Evolutionary conservation across 2,329 filamentous ascomycete species (phyloP).

Genomic region (Colletotrichum scovillei): DNA sequence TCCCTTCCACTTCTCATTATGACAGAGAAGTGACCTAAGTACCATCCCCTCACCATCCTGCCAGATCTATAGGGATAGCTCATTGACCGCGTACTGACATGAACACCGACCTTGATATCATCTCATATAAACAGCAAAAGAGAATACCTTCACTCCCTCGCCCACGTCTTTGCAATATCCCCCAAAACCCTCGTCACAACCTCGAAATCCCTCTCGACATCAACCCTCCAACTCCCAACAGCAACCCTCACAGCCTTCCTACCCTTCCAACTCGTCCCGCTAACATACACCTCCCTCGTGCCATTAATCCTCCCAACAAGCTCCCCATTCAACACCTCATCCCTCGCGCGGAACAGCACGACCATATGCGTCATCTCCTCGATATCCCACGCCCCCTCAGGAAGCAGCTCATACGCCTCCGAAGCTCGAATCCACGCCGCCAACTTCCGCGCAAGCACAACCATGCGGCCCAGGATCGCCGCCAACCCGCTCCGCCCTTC

Average conservation of each 20-base stretch:
- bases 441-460: conserved; percentile 75
- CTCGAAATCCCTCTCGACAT: conserved; percentile 73
- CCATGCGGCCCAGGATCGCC: conserved; percentile 78
- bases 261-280: conserved; percentile 82
- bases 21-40: no score
- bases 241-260: conserved; percentile 83
- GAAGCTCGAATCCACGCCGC: conserved; percentile 72
- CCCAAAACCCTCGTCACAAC: conserved; percentile 74
- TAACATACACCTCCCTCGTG: conserved; percentile 82
- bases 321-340: conserved; percentile 70
- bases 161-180: conserved; percentile 51
- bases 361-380: conserved; percentile 71
- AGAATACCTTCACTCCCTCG: background rate
- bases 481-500: conserved; percentile 78
- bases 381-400: conserved; percentile 54
- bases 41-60: no score
- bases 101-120: no score
- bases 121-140: no score
- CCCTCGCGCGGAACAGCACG: conserved; percentile 78
- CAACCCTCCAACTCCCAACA: conserved; percentile 85
- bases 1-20: background rate
- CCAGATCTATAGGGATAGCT: no score
- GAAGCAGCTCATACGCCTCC: conserved; percentile 74
- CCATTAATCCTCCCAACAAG: conserved; percentile 81
- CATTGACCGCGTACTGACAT: no score